These are phyloP conservation scores for Neonectria neomacrospora DNA, from an alignment of 2,329 filamentous ascomycete genomes.

Conservation along the genomic window DNA sequence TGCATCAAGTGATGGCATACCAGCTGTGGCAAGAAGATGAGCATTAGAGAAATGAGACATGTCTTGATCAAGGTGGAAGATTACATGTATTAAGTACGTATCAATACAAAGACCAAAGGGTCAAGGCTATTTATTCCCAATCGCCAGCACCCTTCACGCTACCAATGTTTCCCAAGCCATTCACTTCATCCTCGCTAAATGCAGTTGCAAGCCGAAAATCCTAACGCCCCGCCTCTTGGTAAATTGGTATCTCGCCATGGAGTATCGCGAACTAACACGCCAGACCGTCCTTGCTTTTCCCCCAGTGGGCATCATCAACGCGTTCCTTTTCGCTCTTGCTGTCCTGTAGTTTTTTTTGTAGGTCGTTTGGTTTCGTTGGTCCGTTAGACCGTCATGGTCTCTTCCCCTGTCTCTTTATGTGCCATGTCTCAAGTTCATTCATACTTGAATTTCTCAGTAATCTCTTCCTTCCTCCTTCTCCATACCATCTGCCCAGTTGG, in stretches of 20 bases:
- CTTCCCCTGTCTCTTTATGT: not conserved
- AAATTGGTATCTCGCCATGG: slow-evolving; percentile 27
- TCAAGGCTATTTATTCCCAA: slow-evolving; percentile 8
- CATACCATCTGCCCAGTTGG: not conserved
- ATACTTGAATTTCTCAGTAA: not conserved
- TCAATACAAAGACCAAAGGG: slow-evolving; percentile 24
- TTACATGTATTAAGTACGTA: slow-evolving; percentile 23
- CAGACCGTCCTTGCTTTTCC: slow-evolving; percentile 19
- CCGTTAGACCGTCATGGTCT: not conserved
- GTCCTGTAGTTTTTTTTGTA: slow-evolving; percentile 3
- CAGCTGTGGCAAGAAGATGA: not conserved
- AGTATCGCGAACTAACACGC: slow-evolving; percentile 24
- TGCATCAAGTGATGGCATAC: not conserved
- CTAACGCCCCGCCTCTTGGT: slow-evolving; percentile 20
- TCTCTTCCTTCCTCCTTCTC: not conserved
- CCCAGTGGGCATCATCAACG: slow-evolving; percentile 5
- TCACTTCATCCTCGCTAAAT: slow-evolving; percentile 22
- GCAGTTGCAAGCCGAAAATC: slow-evolving; percentile 15
- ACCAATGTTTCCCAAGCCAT: slow-evolving; percentile 14
- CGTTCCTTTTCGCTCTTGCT: slow-evolving; percentile 11
- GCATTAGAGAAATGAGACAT: not conserved
- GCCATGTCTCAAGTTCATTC: not conserved
- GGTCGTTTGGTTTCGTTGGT: slow-evolving; percentile 3
- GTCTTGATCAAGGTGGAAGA: slow-evolving; percentile 4
- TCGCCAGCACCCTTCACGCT: slow-evolving; percentile 19